Evolutionary conservation across 352 stramenopile genomes (phyloP).

Genomic region (Plasmopara halstedii): DNA sequence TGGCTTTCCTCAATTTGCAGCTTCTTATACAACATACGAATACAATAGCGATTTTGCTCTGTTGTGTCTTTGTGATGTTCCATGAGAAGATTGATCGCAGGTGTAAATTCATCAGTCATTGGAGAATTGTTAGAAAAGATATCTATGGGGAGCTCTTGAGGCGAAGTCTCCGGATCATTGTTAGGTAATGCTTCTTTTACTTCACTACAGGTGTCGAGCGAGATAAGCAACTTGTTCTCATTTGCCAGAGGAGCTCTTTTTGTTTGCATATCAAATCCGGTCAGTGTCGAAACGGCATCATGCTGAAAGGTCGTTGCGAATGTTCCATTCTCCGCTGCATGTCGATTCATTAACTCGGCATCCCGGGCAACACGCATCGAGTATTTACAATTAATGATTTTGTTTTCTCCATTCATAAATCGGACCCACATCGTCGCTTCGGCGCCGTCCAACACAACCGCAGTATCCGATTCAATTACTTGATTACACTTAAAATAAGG

Average conservation of each 20-base stretch:
- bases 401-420: conserved; percentile 28
- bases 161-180: background rate
- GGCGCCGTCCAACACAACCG: conserved; percentile 8
- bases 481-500: conserved; percentile 12
- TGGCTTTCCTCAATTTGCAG: conserved; percentile 27
- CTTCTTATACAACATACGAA: conserved; percentile 46
- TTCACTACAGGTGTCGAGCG: conserved; percentile 34
- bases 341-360: conserved; percentile 12
- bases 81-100: conserved; percentile 65
- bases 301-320: conserved; percentile 59
- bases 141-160: conserved; percentile 1
- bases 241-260: conserved; percentile 30
- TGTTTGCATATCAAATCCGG: conserved; percentile 34
- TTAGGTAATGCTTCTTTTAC: conserved; percentile 1
- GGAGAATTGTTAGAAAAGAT: background rate
- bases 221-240: conserved; percentile 43
- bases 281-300: conserved; percentile 42
- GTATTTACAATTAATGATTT: conserved; percentile 27
- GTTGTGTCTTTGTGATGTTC: conserved; percentile 73
- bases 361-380: conserved; percentile 27
- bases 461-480: background rate
- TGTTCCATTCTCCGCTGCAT: conserved; percentile 9
- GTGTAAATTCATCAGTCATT: conserved; percentile 56
- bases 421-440: conserved; percentile 29
- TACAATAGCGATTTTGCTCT: conserved; percentile 54